Percentiles rank a stretch among this genome's conserved stretches.
These are phyloP conservation scores for Xanthoparmelia taractica DNA, from an alignment of 495 filamentous ascomycete genomes.

Conservation along the genomic window DNA sequence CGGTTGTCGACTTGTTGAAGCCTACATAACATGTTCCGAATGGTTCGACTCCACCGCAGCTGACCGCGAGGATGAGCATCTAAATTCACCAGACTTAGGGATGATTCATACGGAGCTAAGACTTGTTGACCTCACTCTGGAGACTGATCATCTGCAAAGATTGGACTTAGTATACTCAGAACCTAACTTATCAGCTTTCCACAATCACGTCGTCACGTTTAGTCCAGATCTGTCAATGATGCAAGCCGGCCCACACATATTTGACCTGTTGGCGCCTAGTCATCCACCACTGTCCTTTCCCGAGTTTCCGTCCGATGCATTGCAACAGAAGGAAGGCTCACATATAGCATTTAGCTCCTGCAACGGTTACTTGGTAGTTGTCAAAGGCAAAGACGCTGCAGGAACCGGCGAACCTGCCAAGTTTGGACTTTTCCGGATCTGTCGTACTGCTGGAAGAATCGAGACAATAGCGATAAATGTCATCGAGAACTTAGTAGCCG, in stretches of 20 bases:
- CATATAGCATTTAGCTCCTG: too few relatives aligned
- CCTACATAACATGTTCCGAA: background rate
- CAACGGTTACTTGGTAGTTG: too few relatives aligned
- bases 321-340: too few relatives aligned
- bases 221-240: conserved; percentile 4
- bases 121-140: background rate
- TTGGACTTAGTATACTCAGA: background rate
- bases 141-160: background rate
- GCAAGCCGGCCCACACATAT: background rate
- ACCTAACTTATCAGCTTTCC: too few relatives aligned
- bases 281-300: too few relatives aligned
- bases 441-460: background rate
- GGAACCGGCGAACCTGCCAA: too few relatives aligned
- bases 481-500: background rate
- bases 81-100: background rate
- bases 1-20: background rate
- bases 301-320: too few relatives aligned
- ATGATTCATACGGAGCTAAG: background rate
- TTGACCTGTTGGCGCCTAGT: too few relatives aligned
- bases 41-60: background rate
- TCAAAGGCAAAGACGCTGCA: too few relatives aligned
- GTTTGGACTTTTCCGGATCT: too few relatives aligned
- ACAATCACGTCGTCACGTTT: background rate
- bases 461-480: background rate
- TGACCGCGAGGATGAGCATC: background rate